Evolutionary conservation across 768 basidiomycete genomes (phyloP).

Genomic region (Mycena sanguinolenta): DNA sequence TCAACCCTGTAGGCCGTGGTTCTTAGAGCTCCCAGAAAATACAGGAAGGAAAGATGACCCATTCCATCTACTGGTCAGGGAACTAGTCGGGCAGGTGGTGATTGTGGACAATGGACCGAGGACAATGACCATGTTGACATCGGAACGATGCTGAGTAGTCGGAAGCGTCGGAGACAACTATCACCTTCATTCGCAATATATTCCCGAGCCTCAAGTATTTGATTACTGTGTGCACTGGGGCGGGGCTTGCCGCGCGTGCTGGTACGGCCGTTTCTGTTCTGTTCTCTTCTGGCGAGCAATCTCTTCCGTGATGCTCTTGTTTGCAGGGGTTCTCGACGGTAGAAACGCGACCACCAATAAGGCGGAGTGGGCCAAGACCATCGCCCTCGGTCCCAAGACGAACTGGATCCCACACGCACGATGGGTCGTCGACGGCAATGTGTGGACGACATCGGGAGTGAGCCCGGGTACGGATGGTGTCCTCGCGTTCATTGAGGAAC

Average conservation of each 20-base stretch:
- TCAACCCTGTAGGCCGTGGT: too few species aligned
- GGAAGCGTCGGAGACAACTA: conserved; percentile 41
- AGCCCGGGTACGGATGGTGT: conserved; percentile 58
- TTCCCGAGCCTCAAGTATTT: conserved; percentile 55
- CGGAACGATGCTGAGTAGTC: too few species aligned
- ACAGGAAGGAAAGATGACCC: too few species aligned
- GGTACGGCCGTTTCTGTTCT: conserved; percentile 42
- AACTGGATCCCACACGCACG: conserved; percentile 60
- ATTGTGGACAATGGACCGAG: too few species aligned
- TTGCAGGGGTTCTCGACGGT: conserved; percentile 49
- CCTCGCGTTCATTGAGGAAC: conserved; percentile 52
- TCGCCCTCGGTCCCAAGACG: conserved; percentile 46
- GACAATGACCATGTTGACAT: too few species aligned
- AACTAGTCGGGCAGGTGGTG: too few species aligned
- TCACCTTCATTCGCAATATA: conserved; percentile 49
- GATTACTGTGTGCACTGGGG: conserved; percentile 60
- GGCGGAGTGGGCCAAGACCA: conserved; percentile 44
- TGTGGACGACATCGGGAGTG: conserved; percentile 64
- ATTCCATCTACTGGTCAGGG: too few species aligned
- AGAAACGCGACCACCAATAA: conserved; percentile 62
- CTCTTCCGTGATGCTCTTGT: too few species aligned
- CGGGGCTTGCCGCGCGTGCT: conserved; percentile 52
- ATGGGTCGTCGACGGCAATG: conserved; percentile 63
- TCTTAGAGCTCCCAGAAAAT: too few species aligned
- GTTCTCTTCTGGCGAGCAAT: too few species aligned